Evolutionary conservation across 1,284 basidiomycete genomes (phyloP).

Genomic region (Cronartium ribicola): DNA sequence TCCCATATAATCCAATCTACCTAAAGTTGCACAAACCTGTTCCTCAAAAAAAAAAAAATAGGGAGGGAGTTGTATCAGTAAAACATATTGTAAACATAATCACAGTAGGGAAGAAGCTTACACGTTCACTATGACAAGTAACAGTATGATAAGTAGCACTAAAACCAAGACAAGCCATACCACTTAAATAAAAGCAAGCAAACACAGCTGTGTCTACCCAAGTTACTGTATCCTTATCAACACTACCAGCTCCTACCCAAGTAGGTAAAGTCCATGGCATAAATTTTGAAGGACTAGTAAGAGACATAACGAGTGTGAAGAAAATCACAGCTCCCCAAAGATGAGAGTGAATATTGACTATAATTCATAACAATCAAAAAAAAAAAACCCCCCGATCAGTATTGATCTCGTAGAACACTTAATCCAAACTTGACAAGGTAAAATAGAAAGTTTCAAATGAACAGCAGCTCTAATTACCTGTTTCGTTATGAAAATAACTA

Average conservation of each 20-base stretch:
- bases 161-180: constrained; percentile 67
- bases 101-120: constrained; percentile 51
- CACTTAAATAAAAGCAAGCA: constrained; percentile 66
- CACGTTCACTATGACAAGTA: constrained; percentile 67
- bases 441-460: background rate
- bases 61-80: background rate
- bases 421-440: background rate
- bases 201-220: constrained; percentile 66
- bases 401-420: background rate
- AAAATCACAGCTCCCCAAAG: constrained; percentile 71
- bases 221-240: constrained; percentile 53
- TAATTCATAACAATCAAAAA: background rate
- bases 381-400: background rate
- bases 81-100: background rate
- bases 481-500: constrained; percentile 41
- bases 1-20: constrained; percentile 49
- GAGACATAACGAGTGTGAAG: constrained; percentile 58
- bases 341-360: constrained; percentile 87
- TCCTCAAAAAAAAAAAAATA: background rate
- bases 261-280: constrained; percentile 24
- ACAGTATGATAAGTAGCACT: constrained; percentile 74
- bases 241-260: background rate
- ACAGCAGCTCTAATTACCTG: constrained; percentile 12
- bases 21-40: constrained; percentile 39
- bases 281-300: constrained; percentile 25